These are phyloP conservation scores for Priceomyces melissophilus DNA, from an alignment of 805 yeast genomes.

Conservation along the genomic window DNA sequence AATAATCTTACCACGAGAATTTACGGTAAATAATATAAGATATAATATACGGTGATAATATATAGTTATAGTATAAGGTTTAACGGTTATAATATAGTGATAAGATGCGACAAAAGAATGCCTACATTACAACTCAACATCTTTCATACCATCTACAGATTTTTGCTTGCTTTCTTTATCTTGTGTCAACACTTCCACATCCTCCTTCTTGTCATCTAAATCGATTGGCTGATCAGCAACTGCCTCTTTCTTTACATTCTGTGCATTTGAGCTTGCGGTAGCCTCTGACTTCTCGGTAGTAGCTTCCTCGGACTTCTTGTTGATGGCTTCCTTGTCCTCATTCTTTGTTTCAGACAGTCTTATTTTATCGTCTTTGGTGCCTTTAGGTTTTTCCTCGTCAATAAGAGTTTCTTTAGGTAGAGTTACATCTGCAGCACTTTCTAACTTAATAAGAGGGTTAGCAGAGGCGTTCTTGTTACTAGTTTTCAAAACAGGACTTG, in stretches of 20 bases:
- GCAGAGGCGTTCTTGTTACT: conserved; percentile 12
- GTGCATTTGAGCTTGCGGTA: too few relatives aligned
- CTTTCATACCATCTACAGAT: conserved; percentile 5
- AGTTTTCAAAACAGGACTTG: conserved; percentile 10
- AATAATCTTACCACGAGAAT: too few relatives aligned
- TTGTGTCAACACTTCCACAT: conserved; percentile 2
- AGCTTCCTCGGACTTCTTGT: conserved; percentile 1
- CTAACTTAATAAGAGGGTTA: conserved; percentile 24
- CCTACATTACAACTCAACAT: conserved; percentile 4
- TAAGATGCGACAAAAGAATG: background rate
- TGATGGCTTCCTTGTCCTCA: conserved; percentile 3
- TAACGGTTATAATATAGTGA: too few relatives aligned
- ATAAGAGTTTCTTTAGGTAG: conserved; percentile 44
- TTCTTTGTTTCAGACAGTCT: conserved; percentile 2
- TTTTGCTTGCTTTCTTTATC: background rate
- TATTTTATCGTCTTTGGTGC: conserved; percentile 1
- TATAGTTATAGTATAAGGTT: too few relatives aligned
- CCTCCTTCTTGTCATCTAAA: conserved; percentile 3
- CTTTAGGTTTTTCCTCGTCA: conserved; percentile 14
- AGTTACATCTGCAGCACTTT: conserved; percentile 23
- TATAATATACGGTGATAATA: too few relatives aligned
- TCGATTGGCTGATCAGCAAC: conserved; percentile 10
- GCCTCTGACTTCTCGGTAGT: background rate
- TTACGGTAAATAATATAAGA: too few relatives aligned
- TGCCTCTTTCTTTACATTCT: too few relatives aligned